phyloP scores from a whole-genome alignment of 2,329 filamentous ascomycete species.

The Colletotrichum horii region DNA sequence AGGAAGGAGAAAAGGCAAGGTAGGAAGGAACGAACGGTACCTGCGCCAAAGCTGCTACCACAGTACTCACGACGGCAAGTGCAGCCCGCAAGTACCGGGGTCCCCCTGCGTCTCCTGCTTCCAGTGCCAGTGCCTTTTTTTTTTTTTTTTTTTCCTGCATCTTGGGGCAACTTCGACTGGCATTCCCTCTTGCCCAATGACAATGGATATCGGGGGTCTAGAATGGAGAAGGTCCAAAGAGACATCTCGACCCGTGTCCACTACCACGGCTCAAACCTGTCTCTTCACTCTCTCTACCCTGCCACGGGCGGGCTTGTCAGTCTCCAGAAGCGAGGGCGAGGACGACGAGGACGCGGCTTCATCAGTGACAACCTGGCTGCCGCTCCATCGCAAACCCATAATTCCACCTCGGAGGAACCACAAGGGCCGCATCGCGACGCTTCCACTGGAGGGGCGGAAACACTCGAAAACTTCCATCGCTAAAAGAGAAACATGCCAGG shows the following conservation, averaged over 20 bases:
- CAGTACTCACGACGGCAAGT: neutral
- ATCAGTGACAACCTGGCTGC: neutral
- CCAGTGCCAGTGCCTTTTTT: neutral
- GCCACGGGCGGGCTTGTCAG: neutral
- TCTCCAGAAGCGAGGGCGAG: neutral
- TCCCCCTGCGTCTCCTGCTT: neutral
- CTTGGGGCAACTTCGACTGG: neutral
- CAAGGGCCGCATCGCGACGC: neutral
- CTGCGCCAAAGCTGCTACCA: neutral
- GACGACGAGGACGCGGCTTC: neutral
- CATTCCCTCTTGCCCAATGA: constrained; percentile 7
- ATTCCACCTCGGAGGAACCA: neutral
- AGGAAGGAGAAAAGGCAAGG: neutral
- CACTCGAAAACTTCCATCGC: constrained; percentile 20
- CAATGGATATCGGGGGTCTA: neutral
- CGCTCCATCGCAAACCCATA: neutral
- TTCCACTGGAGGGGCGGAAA: constrained; percentile 17
- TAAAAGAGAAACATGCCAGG: constrained; percentile 17
- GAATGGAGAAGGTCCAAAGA: neutral
- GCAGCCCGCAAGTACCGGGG: constrained; percentile 10
- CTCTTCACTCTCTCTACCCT: neutral
- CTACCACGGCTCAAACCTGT: neutral
- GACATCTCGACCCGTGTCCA: neutral
- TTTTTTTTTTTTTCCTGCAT: neutral
- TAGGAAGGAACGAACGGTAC: constrained; percentile 14